Conservation (phyloP, 495 filamentous ascomycete genomes). For the Neurospora pannonica region DNA sequence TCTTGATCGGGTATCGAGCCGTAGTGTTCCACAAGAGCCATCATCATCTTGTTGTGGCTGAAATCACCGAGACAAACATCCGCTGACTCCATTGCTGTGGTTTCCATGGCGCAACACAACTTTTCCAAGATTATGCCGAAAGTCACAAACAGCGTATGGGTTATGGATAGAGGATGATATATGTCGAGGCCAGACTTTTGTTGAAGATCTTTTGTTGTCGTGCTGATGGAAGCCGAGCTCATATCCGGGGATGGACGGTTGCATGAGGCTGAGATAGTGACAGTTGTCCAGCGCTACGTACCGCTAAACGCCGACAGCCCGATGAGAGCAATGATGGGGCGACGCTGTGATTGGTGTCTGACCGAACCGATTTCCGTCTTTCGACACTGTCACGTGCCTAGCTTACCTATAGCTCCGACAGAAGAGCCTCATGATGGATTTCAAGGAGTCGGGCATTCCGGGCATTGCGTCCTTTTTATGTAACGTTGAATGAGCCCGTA, state of each 20-base stretch:
- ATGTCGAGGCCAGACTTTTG: neutral
- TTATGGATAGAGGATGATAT: neutral
- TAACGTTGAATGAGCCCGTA: neutral
- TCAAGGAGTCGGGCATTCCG: neutral
- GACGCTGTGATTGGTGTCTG: neutral
- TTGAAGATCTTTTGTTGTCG: neutral
- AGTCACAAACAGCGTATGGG: neutral
- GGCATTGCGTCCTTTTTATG: neutral
- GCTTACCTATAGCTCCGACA: neutral
- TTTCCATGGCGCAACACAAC: neutral
- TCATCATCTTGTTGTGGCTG: neutral
- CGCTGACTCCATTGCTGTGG: neutral
- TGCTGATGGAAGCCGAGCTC: neutral
- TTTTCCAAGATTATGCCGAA: neutral
- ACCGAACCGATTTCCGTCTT: neutral
- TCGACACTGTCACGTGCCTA: neutral
- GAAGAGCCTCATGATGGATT: neutral
- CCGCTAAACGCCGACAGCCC: neutral
- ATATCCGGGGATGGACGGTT: neutral
- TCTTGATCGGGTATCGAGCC: neutral
- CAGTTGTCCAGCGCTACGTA: neutral
- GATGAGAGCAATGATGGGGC: neutral
- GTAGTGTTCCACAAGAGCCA: neutral
- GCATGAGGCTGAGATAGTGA: neutral
- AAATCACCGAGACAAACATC: neutral